Percentiles rank a stretch among this genome's conserved stretches.
Evolutionary conservation across 768 basidiomycete genomes (phyloP).

Genomic region (Dentipellis fragilis): DNA sequence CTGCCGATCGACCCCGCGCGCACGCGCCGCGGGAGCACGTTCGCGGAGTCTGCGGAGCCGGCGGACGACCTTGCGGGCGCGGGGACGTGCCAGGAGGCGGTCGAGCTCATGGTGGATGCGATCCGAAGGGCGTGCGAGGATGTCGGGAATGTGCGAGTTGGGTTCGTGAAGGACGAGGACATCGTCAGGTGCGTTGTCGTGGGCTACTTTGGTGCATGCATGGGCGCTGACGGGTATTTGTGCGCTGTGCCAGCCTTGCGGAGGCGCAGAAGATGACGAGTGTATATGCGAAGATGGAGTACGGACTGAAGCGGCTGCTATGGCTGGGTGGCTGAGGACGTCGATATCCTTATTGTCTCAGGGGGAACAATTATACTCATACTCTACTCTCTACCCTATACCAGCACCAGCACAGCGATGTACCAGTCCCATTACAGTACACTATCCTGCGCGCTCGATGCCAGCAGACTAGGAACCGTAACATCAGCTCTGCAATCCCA

Average conservation of each 20-base stretch:
- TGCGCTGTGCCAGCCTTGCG: constrained; percentile 38
- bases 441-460: too few species aligned
- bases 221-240: neutral
- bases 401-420: too few species aligned
- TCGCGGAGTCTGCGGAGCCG: constrained; percentile 32
- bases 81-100: constrained; percentile 65
- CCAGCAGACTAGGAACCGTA: too few species aligned
- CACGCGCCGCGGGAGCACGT: constrained; percentile 36
- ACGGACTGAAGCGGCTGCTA: constrained; percentile 80
- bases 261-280: constrained; percentile 83
- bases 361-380: too few species aligned
- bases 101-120: constrained; percentile 61
- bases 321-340: constrained; percentile 64
- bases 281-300: constrained; percentile 87
- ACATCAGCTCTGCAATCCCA: too few species aligned
- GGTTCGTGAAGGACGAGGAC: constrained; percentile 55
- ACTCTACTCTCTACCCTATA: too few species aligned
- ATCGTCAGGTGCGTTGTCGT: constrained; percentile 59
- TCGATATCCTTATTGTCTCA: too few species aligned
- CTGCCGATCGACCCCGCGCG: constrained; percentile 60
- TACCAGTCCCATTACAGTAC: too few species aligned
- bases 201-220: neutral
- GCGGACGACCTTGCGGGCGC: constrained; percentile 55
- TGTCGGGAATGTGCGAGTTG: constrained; percentile 32
- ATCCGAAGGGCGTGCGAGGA: constrained; percentile 62